These are phyloP conservation scores for Xerocomus spinulosus DNA, from an alignment of 768 basidiomycete genomes.

Conservation along the genomic window DNA sequence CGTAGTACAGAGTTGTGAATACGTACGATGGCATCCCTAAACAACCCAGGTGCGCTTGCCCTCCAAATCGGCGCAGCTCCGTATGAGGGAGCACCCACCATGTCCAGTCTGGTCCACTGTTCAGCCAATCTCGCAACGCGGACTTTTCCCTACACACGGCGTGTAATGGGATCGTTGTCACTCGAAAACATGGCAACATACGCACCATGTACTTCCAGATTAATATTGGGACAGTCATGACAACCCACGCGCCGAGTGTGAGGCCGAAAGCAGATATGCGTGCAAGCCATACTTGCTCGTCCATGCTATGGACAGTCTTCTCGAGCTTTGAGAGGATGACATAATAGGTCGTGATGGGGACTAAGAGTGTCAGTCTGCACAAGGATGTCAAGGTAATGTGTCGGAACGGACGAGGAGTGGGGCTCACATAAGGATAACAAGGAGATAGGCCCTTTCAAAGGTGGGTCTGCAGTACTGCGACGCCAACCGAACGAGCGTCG, in stretches of 20 bases:
- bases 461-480: slow-evolving; percentile 40
- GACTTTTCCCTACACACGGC: slow-evolving; percentile 46
- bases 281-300: slow-evolving; percentile 29
- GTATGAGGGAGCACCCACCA: slow-evolving; percentile 22
- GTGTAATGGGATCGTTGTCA: too few species aligned
- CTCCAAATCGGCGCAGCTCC: slow-evolving; percentile 37
- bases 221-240: slow-evolving; percentile 40
- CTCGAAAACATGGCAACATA: slow-evolving; percentile 16
- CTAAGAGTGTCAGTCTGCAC: slow-evolving; percentile 35
- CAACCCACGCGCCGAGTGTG: slow-evolving; percentile 34
- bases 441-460: slow-evolving; percentile 42
- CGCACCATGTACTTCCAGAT: slow-evolving; percentile 45
- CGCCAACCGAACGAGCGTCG: slow-evolving; percentile 33
- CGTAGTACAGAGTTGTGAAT: too few species aligned
- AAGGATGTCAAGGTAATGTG: background rate
- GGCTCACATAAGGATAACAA: slow-evolving; percentile 39
- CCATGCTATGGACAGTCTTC: slow-evolving; percentile 1
- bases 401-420: background rate
- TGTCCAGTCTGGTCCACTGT: slow-evolving; percentile 40
- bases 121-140: slow-evolving; percentile 36
- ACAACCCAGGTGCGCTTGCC: slow-evolving; percentile 38
- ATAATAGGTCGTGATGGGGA: slow-evolving; percentile 39
- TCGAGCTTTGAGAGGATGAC: slow-evolving; percentile 23
- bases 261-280: slow-evolving; percentile 35
- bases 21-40: slow-evolving; percentile 35